These are phyloP conservation scores for Posidonia australis DNA, from an alignment of 106 monocot species.

Conservation along the genomic window DNA sequence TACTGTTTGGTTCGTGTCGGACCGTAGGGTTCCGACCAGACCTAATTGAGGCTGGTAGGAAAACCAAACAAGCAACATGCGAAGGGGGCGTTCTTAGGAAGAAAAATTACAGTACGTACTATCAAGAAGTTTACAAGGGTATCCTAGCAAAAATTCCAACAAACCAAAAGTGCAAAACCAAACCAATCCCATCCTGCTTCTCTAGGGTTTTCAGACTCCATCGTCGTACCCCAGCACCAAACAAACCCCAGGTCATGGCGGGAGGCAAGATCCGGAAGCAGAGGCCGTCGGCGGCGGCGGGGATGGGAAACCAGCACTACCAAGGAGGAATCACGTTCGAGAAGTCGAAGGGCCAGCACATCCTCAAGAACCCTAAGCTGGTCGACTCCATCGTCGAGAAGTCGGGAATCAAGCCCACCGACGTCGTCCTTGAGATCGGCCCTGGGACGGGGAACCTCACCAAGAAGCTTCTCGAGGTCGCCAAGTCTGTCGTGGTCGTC, in stretches of 20 bases:
- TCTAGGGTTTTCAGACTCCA: too few species aligned
- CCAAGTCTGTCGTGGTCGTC: slow-evolving; percentile 80
- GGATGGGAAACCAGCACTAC: slow-evolving; percentile 10
- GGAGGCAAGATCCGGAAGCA: slow-evolving; percentile 77
- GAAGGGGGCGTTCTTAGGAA: too few species aligned
- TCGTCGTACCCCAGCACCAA: too few species aligned
- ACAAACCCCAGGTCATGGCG: slow-evolving; percentile 59
- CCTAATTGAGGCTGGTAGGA: too few species aligned
- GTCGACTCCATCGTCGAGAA: slow-evolving; percentile 84
- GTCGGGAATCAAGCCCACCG: slow-evolving; percentile 84
- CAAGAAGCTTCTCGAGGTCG: slow-evolving; percentile 76
- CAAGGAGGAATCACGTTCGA: slow-evolving; percentile 81
- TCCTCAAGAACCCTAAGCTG: slow-evolving; percentile 80
- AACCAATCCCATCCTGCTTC: too few species aligned
- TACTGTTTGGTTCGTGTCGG: too few species aligned
- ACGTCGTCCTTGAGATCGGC: slow-evolving; percentile 92
- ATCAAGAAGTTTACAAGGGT: too few species aligned
- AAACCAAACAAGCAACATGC: too few species aligned
- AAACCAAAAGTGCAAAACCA: too few species aligned
- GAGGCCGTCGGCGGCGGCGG: slow-evolving; percentile 13
- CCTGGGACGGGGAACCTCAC: slow-evolving; percentile 95
- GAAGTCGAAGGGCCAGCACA: slow-evolving; percentile 97
- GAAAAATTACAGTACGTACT: too few species aligned
- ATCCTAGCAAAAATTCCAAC: too few species aligned
- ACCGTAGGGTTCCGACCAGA: too few species aligned